phyloP scores from a whole-genome alignment of 768 basidiomycete genomes.

The Mycena rosella region DNA sequence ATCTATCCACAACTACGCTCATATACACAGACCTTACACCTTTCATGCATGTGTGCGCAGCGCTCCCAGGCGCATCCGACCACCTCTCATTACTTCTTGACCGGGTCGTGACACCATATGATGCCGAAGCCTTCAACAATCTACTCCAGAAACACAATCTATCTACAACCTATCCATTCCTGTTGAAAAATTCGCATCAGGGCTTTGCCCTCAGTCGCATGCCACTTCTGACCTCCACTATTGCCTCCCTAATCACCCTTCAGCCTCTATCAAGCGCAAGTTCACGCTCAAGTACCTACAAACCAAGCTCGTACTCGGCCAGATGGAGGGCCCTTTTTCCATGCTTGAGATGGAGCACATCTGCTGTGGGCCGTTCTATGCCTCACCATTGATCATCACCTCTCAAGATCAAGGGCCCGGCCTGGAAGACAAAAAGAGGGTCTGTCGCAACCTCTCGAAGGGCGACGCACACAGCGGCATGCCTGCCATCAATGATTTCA shows the following conservation, averaged over 20 bases:
- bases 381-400: constrained; percentile 40
- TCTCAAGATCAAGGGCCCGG: constrained; percentile 30
- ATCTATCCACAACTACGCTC: neutral
- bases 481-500: constrained; percentile 32
- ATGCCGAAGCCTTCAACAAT: constrained; percentile 41
- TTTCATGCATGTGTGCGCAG: neutral
- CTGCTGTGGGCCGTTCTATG: constrained; percentile 41
- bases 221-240: constrained; percentile 33
- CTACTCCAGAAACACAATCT: constrained; percentile 42
- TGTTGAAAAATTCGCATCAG: constrained; percentile 42
- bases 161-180: constrained; percentile 40
- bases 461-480: constrained; percentile 6
- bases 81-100: constrained; percentile 29
- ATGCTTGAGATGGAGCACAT: constrained; percentile 33
- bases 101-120: constrained; percentile 46
- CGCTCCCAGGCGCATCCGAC: neutral
- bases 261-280: constrained; percentile 15
- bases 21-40: neutral
- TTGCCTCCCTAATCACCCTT: constrained; percentile 29
- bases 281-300: constrained; percentile 27
- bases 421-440: constrained; percentile 26
- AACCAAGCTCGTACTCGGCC: constrained; percentile 4
- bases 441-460: constrained; percentile 40
- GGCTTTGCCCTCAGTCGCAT: constrained; percentile 49
- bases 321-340: constrained; percentile 33